Evolutionary conservation across 192 early-diverging fungal genomes (phyloP), one percentile per base, ranked within the genome.

Genomic region (Coemansia sp.): DNA sequence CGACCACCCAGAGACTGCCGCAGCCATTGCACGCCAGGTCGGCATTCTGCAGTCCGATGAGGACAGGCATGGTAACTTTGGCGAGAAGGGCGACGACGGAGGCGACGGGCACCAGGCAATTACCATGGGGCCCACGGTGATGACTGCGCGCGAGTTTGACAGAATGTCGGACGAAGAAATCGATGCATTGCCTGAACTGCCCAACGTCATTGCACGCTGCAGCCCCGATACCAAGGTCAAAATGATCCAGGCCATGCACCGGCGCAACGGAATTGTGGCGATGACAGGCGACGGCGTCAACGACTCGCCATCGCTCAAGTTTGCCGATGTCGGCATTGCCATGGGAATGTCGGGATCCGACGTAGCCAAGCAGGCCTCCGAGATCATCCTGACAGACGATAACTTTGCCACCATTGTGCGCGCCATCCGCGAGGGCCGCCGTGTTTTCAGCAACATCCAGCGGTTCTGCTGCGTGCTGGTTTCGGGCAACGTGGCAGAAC

Each of bases 141-240:
- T 98, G 90, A 85, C 86, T 11, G 95, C 92, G 22, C 76, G 63
- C 43, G 84, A 94, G 57, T 84, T 98, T 40, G 95, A 98, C 67
- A 50, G 85, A 29, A 54, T 95, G 50, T 80, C 88, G 0, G 91
- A 94, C 38, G 86, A 89, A 9, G 72, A 88, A 14, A 79, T 98
- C 29, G 88, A 91, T 15, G 73, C 74, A n/a, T 68, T 94, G 24
- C 67, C 63, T 0, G 84, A 91, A 22, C 85, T 94, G 27, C 92
- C 94, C 27, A 77, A 85, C 9, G 93, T 97, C 15, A 90, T 97
- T 82, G 93, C 94, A 1, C 85, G 94, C 43, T 92, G 92, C 75
- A 81, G 80, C 51, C 95, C 95, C 14, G 94, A 98, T 56, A 95
- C 92, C 67, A 98, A 98, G 73, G 84, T 95, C 53, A 96, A 98